Base-by-base conservation (phyloP, 306 rosid genomes). In the Lagenaria siceraria region DNA sequence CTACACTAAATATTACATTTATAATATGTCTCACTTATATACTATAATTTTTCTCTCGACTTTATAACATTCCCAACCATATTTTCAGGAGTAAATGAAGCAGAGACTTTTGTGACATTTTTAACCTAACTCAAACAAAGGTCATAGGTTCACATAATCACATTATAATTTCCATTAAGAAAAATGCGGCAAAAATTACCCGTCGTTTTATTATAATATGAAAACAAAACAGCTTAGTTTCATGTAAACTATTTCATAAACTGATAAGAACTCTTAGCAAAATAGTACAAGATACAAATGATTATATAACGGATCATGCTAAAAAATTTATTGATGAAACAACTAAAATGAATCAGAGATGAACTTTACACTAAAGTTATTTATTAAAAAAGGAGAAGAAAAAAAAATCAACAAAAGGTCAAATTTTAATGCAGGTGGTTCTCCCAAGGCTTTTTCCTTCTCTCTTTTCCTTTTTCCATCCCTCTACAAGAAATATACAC, bases 401-500 rank as follows among this genome's bases (percentile, higher is more conserved):
- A 31, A n/a, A 31, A 4, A 66, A n/a, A 29, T 29, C 62, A 51
- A 73, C 77, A 56, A 9, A 24, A 76, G 52, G 54, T 76, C 79
- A 24, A 76, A 58, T 59, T 36, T 40, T 10, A 81, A 69, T 43
- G 80, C 80, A 82, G 78, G 78, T 82, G 79, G 78, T 78, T 78
- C 78, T 65, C 80, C 79, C 63, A 69, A 40, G 61, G 84, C 83
- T 81, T 76, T 65, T 48, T 13, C 53, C 74, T 43, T 74, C 66
- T 43, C 70, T 68, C 77, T 69, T 54, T 79, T 36, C 38, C 21
- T 6, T 80, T 79, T 83, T 59, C 52, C 78, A 78, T 77, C 79
- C 76, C 82, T 80, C 89, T 81, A 84, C 80, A 86, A 87, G 60
- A 86, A 87, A 86, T 87, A 80, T 86, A 90, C 92, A 90, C 14